Percentiles rank a stretch among this genome's conserved stretches.
phyloP scores from a whole-genome alignment of 345 rosid genomes.

The Carallia brachiata region DNA sequence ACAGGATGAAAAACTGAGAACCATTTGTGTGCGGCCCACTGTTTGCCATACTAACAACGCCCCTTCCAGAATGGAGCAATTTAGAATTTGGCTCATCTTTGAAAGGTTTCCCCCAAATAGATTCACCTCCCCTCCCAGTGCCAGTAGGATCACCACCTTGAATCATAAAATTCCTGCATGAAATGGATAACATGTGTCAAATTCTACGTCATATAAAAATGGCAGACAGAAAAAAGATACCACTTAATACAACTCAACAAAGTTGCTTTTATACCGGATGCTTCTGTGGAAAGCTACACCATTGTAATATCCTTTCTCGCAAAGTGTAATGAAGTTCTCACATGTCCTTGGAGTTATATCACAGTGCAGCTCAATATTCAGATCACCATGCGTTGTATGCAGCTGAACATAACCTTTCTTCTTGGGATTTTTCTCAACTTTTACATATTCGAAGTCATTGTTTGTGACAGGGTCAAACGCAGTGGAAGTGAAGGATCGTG shows the following conservation, averaged over 20 bases:
- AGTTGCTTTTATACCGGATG: slow-evolving; percentile 47
- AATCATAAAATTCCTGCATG: slow-evolving; percentile 83
- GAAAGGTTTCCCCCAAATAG: slow-evolving; percentile 96
- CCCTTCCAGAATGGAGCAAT: slow-evolving; percentile 88
- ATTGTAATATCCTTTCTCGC: slow-evolving; percentile 79
- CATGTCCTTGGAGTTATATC: slow-evolving; percentile 90
- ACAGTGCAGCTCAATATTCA: slow-evolving; percentile 90
- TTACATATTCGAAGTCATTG: slow-evolving; percentile 75
- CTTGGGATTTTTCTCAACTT: slow-evolving; percentile 89
- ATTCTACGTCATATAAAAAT: neutral
- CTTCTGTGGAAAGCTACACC: slow-evolving; percentile 78
- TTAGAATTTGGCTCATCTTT: slow-evolving; percentile 90
- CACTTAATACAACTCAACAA: neutral
- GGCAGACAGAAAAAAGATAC: neutral
- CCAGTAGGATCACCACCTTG: slow-evolving; percentile 99
- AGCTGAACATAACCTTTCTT: slow-evolving; percentile 97
- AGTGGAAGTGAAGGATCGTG: slow-evolving; percentile 92
- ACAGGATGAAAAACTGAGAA: slow-evolving; percentile 92
- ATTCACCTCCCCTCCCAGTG: slow-evolving; percentile 86
- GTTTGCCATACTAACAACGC: slow-evolving; percentile 95
- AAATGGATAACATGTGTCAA: slow-evolving; percentile 2
- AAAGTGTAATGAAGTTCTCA: slow-evolving; percentile 85
- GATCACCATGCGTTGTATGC: slow-evolving; percentile 84
- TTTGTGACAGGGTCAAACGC: slow-evolving; percentile 81
- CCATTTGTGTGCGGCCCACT: slow-evolving; percentile 98